A percentile compares a stretch with the other conserved stretches of the same genome.
Conservation (phyloP, 495 filamentous ascomycete genomes). For the Platismatia glauca region DNA sequence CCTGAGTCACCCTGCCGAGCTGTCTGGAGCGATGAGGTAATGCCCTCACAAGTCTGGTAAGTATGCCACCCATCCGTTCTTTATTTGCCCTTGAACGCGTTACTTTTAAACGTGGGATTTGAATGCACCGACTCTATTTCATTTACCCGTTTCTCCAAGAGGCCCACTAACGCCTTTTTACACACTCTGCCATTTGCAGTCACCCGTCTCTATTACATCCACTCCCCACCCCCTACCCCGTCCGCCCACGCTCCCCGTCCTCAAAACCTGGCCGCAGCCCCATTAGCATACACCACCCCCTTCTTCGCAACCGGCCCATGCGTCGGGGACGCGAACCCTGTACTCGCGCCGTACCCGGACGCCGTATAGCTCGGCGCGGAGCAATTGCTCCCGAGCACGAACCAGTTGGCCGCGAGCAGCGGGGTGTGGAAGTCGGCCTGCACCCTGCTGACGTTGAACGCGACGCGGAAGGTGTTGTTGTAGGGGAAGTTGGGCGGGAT, state of each 20-base stretch:
- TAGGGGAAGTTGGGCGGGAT: conserved; percentile 17
- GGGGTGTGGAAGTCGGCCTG: conserved; percentile 10
- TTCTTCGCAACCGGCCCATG: background rate
- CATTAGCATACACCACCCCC: background rate
- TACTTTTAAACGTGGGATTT: too few species aligned
- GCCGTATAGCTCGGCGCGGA: background rate
- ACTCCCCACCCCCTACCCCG: too few species aligned
- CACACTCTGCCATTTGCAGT: too few species aligned
- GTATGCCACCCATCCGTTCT: too few species aligned
- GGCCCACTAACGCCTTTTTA: too few species aligned
- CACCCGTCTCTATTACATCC: too few species aligned
- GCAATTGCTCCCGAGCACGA: conserved; percentile 23
- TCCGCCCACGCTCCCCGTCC: background rate
- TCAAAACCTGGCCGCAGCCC: background rate
- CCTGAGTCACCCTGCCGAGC: background rate
- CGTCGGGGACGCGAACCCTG: background rate
- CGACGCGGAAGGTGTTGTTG: conserved; percentile 15
- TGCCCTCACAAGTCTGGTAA: too few species aligned
- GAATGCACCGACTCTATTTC: too few species aligned
- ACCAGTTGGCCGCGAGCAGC: conserved; percentile 11
- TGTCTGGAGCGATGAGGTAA: too few species aligned
- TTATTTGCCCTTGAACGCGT: too few species aligned
- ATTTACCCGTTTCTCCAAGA: too few species aligned
- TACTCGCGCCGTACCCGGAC: background rate
- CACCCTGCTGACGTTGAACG: conserved; percentile 14